Base-by-base conservation (phyloP, 306 rosid genomes). In the Datisca glomerata region DNA sequence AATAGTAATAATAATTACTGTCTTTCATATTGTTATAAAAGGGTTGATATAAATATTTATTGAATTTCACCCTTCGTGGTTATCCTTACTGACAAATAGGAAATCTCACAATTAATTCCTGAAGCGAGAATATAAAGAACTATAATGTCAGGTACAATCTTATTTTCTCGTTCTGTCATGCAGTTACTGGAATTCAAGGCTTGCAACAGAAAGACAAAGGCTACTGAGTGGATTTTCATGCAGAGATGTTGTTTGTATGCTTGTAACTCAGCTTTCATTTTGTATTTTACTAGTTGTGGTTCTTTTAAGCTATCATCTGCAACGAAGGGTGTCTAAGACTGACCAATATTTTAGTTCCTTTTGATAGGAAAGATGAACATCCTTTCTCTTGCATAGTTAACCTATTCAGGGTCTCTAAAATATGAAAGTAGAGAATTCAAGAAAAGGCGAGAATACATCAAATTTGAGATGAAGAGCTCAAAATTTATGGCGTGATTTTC, bases 121-220 rank as follows among this genome's bases (percentile, higher is more conserved):
- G 12, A 28, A 14, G 51, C 18, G 33, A 45, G 18, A 19, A 12
- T 20, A 19, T n/a, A 21, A 40, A 48, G 43, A 18, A 12, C n/a
- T n/a, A 15, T 33, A 33, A 12, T 24, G 3, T 5, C 7, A 5
- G 29, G 41, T 41, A 29, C 16, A 52, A 25, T 54, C 34, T 56
- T 21, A 19, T 54, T 50, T 40, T 68, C 23, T 24, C 51, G 56
- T 42, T 47, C 21, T 31, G 43, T 23, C 42, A 23, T 51, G 73
- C 91, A 89, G 97, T 56, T 83, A 89, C 63, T 89, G 97, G 93
- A 89, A 69, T 63, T 80, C 93, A 24, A 80, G 93, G 78, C 95
- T 83, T 58, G 86, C 77, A 41, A 89, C 93, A 10, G 97, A 89
- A 73, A 70, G 95, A 56, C 91, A 76, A 61, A 67, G 86, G 70